Base-by-base conservation (phyloP, 768 basidiomycete genomes). In the Fomitopsis pulvina region DNA sequence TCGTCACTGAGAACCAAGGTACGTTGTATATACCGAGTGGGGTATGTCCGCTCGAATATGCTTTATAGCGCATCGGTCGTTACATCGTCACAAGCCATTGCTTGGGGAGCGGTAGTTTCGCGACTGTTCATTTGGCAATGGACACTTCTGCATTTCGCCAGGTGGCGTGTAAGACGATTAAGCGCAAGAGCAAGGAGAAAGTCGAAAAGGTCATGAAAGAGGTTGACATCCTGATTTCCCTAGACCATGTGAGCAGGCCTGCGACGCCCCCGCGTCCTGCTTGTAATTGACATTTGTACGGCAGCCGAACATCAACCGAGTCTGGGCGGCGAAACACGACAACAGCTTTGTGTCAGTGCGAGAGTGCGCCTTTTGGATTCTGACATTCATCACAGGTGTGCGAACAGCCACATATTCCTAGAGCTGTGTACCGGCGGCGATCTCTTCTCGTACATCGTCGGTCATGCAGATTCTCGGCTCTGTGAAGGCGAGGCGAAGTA, bases 371-470 rank as follows among this genome's bases (percentile, higher is more conserved):
- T 16, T 24, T 18, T 16, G 16, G 9, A 11, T 10, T 7, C 9
- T 3, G 16, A 1, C 18, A 21, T 40, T 32, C 28, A 22, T 25
- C 14, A 12, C 9, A 5, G 10, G 7, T 5, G 18, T 27, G 26
- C 39, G 27, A 54, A 2, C 47, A 87, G 84, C 25, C 84, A 90
- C 63, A 87, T 92, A 38, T 90, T 92, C 66, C 79, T 92, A 28
- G 84, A 92, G 64, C 72, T 92, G 7, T 90, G 86, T 58, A 90
- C 88, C 0, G 88, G 89, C 9, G 89, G 88, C 21, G 89, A 92
- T 60, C 75, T 92, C n/a, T 91, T 91, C 64, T 87, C 86, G 2
- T 90, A 91, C 64, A 85, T 92, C 55, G 80, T 79, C 14, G 80
- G 74, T 48, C 75, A 80, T 52, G 68, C 75, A 16, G 75, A 76